These are phyloP conservation scores for Posidonia oceanica DNA, from an alignment of 116 monocot genomes.

Conservation along the genomic window DNA sequence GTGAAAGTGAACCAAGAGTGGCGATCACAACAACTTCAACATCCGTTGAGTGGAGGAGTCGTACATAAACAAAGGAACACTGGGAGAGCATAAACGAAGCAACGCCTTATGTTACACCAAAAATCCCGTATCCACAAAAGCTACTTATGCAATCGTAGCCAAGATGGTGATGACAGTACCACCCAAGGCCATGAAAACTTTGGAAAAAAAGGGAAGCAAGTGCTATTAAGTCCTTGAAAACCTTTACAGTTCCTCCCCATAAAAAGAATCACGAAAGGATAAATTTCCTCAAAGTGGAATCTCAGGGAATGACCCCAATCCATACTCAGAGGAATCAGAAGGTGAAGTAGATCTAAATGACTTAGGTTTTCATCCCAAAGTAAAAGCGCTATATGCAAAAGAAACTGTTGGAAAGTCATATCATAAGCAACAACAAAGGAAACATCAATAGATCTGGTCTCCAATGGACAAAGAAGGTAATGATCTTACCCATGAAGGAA, in stretches of 20 bases:
- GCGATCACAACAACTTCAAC: too few species aligned
- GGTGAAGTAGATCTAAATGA: neutral
- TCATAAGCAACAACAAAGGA: neutral
- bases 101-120: too few species aligned
- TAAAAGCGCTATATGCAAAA: neutral
- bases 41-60: too few species aligned
- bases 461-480: neutral
- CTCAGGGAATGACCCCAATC: neutral
- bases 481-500: neutral
- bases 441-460: neutral
- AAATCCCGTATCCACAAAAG: too few species aligned
- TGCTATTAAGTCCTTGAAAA: neutral
- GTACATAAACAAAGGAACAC: too few species aligned
- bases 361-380: neutral
- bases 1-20: too few species aligned
- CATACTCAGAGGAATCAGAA: neutral
- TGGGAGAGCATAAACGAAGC: too few species aligned
- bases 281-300: neutral
- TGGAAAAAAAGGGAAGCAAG: neutral
- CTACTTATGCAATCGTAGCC: neutral
- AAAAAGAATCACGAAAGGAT: accelerated
- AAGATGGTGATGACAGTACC: neutral
- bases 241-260: neutral
- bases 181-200: neutral
- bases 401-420: neutral